Conservation (phyloP, 2,329 filamentous ascomycete species). For the Claviceps digitariae region DNA sequence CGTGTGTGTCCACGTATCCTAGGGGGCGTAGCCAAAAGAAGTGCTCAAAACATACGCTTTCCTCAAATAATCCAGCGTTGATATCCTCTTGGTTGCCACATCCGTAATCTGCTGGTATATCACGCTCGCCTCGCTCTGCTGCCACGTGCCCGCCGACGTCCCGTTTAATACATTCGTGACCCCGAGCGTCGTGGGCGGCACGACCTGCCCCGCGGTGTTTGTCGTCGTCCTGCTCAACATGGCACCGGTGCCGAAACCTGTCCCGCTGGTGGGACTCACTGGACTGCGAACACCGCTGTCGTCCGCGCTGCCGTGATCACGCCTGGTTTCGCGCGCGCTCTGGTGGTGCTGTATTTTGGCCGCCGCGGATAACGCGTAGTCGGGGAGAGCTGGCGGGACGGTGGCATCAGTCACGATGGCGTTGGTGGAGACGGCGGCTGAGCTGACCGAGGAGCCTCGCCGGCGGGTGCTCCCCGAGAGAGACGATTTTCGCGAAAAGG, state of each 20-base stretch:
- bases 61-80: slow-evolving; percentile 80
- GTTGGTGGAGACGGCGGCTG: slow-evolving; percentile 22
- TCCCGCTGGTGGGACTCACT: slow-evolving; percentile 8
- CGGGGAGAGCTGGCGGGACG: slow-evolving; percentile 38
- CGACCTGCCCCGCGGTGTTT: slow-evolving; percentile 3
- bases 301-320: slow-evolving; percentile 2
- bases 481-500: slow-evolving; percentile 40
- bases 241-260: slow-evolving; percentile 2
- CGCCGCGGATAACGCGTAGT: slow-evolving; percentile 37
- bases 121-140: slow-evolving; percentile 33
- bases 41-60: slow-evolving; percentile 57
- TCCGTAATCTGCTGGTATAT: slow-evolving; percentile 62
- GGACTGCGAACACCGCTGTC: slow-evolving; percentile 8
- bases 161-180: neutral
- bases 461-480: slow-evolving; percentile 33
- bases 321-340: slow-evolving; percentile 8
- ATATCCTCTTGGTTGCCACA: slow-evolving; percentile 80
- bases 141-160: slow-evolving; percentile 14
- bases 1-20: neutral
- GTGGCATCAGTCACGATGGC: slow-evolving; percentile 30
- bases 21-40: neutral
- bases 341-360: slow-evolving; percentile 24
- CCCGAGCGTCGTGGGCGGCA: slow-evolving; percentile 11
- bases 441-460: slow-evolving; percentile 22
- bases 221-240: slow-evolving; percentile 7